Percentiles rank a stretch among this genome's conserved stretches.
These are phyloP conservation scores for Pythium monospermum DNA, from an alignment of 352 stramenopile genomes.

Conservation along the genomic window DNA sequence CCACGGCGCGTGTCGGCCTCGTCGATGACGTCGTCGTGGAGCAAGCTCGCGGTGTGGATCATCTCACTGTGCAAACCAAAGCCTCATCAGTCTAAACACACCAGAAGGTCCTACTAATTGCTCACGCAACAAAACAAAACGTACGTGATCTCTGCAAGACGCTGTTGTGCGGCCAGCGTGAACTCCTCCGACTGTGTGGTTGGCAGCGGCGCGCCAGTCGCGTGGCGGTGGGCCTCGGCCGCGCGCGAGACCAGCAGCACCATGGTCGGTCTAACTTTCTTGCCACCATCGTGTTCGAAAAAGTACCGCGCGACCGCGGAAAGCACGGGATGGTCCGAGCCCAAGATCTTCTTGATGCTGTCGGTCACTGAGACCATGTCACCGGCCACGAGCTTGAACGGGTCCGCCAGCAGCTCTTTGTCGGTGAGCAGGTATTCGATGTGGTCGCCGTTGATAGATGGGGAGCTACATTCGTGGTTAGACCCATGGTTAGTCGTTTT, in stretches of 20 bases:
- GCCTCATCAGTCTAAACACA: not conserved
- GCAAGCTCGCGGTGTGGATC: conserved; percentile 98
- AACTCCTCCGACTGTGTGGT: conserved; percentile 67
- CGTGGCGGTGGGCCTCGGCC: conserved; percentile 74
- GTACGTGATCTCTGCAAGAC: conserved; percentile 83
- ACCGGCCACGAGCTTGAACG: conserved; percentile 88
- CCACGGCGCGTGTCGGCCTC: conserved; percentile 94
- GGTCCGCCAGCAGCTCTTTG: conserved; percentile 67
- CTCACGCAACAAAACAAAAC: conserved; percentile 8
- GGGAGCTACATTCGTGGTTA: conserved; percentile 11
- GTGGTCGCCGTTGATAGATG: conserved; percentile 23
- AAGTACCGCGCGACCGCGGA: conserved; percentile 96
- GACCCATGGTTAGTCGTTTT: too few species aligned
- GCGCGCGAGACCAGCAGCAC: conserved; percentile 93
- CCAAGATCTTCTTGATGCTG: conserved; percentile 95
- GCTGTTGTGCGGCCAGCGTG: conserved; percentile 64
- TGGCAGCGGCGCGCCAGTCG: conserved; percentile 33
- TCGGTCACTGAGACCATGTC: conserved; percentile 91
- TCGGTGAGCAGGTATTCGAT: conserved; percentile 55
- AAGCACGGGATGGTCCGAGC: conserved; percentile 96
- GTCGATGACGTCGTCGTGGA: conserved; percentile 99
- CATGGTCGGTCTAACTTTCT: conserved; percentile 98
- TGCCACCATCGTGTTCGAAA: conserved; percentile 93
- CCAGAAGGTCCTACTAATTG: not conserved
- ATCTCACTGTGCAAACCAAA: conserved; percentile 88